Base-by-base conservation (phyloP, 225 moss, liverwort and hornwort species). In the Physcomitrium patens region DNA sequence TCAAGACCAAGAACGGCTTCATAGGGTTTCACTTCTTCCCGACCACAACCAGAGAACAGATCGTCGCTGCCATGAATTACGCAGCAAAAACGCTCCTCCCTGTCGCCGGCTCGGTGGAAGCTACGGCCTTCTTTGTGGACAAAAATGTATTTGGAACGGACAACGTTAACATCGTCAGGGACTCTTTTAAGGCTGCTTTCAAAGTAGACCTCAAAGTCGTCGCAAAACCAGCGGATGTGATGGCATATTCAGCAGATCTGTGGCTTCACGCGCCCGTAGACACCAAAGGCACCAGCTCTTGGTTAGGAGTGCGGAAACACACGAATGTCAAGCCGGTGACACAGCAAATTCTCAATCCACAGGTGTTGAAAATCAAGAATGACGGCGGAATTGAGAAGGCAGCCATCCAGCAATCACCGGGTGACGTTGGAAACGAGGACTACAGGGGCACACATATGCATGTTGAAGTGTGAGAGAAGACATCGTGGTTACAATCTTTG, bases 51-150 rank as follows among this genome's bases (percentile, higher is more conserved):
- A 12, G 22, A 22, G 18, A 19, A 1, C 31, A 71, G 57, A 71
- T 71, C 46, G 18, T 45, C 10, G 18, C 45, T 23, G 71, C 44
- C 60, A 14, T 5, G 44, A 24, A 46, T 0, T 71, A 22, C 15
- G 47, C 59, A 16, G 71, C 71, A 3, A 23, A 44, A 9, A 46
- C 7, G 14, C 44, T 71, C 7, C 31, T 45, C 8, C 58, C 71
- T 2, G 5, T 26, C 6, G 58, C 28, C 20, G 46, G 58, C 44
- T 1, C 19, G 15, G 15, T 71, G n/a, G 1, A 14, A 9, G 22
- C 46, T 18, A 14, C 59, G 14, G 59, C 53, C 44, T 71, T 71
- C 71, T 59, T 71, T 22, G 71, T 71, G 43, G 59, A 47, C 59
- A 9, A 20, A 13, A 13, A 18, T 0, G 46, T 46, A 6, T 71